Evolutionary conservation across 805 yeast genomes (phyloP), one percentile per base, ranked within the genome.

Genomic region (Yarrowia sp.): DNA sequence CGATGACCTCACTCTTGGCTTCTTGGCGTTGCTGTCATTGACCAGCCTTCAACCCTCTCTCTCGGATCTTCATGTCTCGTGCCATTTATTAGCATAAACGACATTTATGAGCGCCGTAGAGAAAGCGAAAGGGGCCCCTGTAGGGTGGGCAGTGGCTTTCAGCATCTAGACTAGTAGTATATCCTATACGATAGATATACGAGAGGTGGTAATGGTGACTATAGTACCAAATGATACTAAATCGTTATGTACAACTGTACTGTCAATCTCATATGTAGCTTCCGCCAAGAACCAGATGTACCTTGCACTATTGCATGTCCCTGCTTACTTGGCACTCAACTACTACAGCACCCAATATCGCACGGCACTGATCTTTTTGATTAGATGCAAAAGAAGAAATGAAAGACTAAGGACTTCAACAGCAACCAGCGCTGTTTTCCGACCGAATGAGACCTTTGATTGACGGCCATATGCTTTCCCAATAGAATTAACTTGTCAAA

Each of bases 301-400:
- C 32, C 32, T 26, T 26, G 32, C 32, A 26, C 32, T 26, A 26
- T 26, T 5, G 32, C 32, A 26, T 26, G 32, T 26, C 32, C 32
- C 32, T 26, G 32, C 32, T 26, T 26, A 26, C 32, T 26, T 26
- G 32, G 32, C 32, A 26, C 32, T 26, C 32, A 26, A 26, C 32
- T 5, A 5, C 7, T 26, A 26, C 7, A 26, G 32, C 32, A 26
- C 32, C 7, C 32, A 26, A 26, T 10, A 4, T 19, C 15, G 15
- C 36, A 48, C 36, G 53, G 53, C 53, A 49, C 19, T 49, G 52
- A 49, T 32, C 22, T 15, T 32, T 15, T 32, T 49, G 53, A 49
- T 49, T 15, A 52, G 26, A 52, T 36, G 32, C 8, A 49, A 19
- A 19, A 19, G 19, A 19, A 19, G 19, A 19, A 11, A 15, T 26